phyloP scores from a whole-genome alignment of 1,139 yeast species.

The Saccharomyces uvarum region DNA sequence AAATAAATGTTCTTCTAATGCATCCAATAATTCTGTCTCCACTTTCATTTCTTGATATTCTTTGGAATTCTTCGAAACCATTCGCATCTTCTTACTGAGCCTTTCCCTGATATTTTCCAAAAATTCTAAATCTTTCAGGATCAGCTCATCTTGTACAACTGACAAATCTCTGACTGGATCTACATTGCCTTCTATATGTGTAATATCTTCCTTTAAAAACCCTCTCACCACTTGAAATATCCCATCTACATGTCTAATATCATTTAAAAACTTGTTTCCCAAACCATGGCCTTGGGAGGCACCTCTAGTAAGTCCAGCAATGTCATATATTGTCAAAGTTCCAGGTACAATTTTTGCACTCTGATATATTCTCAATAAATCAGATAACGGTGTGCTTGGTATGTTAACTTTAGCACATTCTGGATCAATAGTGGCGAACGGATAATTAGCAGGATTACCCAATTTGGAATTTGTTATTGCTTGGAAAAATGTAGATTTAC shows the following conservation, averaged over 20 bases:
- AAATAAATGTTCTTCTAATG: slow-evolving; percentile 44
- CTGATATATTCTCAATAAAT: slow-evolving; percentile 39
- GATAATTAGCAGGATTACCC: slow-evolving; percentile 75
- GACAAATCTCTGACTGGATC: slow-evolving; percentile 63
- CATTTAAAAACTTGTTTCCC: slow-evolving; percentile 66
- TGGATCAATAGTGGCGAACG: slow-evolving; percentile 73
- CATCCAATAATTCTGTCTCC: slow-evolving; percentile 43
- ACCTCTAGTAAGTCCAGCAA: slow-evolving; percentile 68
- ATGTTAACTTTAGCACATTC: slow-evolving; percentile 57
- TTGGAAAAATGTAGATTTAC: slow-evolving; percentile 62
- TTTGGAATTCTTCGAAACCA: slow-evolving; percentile 33
- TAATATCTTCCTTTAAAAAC: slow-evolving; percentile 58
- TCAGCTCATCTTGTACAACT: slow-evolving; percentile 63
- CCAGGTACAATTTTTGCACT: slow-evolving; percentile 50
- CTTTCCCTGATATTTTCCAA: slow-evolving; percentile 50
- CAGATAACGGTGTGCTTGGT: slow-evolving; percentile 45
- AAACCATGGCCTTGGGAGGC: slow-evolving; percentile 72
- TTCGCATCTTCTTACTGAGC: slow-evolving; percentile 37
- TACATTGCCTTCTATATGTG: slow-evolving; percentile 56
- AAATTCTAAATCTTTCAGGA: slow-evolving; percentile 64
- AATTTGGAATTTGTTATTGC: slow-evolving; percentile 62
- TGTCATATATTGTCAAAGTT: slow-evolving; percentile 55
- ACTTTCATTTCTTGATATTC: slow-evolving; percentile 34
- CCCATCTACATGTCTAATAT: slow-evolving; percentile 68
- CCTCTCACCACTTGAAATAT: slow-evolving; percentile 66